Evolutionary conservation across 176 grass and related monocot species (phyloP), one percentile per base, ranked within the genome.

Genomic region (Olyra latifolia): DNA sequence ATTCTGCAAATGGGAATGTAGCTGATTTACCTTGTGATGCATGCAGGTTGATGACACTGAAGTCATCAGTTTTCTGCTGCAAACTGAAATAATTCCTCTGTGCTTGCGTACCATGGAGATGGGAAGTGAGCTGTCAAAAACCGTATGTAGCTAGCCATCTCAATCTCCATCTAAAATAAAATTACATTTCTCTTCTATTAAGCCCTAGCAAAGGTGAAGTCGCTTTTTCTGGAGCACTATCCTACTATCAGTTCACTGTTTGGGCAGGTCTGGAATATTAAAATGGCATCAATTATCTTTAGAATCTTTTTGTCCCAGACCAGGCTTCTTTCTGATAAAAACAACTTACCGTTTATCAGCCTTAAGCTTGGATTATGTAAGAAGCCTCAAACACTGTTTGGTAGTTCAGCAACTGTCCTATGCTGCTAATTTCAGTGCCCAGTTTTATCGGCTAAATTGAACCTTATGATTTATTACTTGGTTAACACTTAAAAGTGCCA

Each of bases 11-110:
- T 41, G 7, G 13, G 11, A 62, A 59, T 48, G 20, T 14, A 29
- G 1, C n/a, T 66, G 17, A 22, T 56, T 85, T 65, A 53, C 20
- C 65, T 30, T 79, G 22, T 85, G 69, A 55, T 47, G 28, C 64
- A 42, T 55, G 54, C 83, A 99, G 96, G 96, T 95, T 84, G 96
- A 99, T 71, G 96, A 99, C 84, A 99, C 93, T 64, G 96, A 99
- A 59, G 96, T 99, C 27, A 95, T 99, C 67, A 82, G 90, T 80
- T 99, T 99, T 93, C 87, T 99, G 67, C 93, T 99, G 43, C 96
- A 99, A 79, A 99, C 96, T 82, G 96, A 99, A 95, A 99, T 99
- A 86, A 99, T 99, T 85, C 96, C 96, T 72, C 72, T 99, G 60
- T 99, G 96, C 55, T 47, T 99, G 53, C 88, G 90, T 62, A 99